phyloP scores from a whole-genome alignment of 2,329 filamentous ascomycete genomes.

The Macrophomina pseudophaseolina region DNA sequence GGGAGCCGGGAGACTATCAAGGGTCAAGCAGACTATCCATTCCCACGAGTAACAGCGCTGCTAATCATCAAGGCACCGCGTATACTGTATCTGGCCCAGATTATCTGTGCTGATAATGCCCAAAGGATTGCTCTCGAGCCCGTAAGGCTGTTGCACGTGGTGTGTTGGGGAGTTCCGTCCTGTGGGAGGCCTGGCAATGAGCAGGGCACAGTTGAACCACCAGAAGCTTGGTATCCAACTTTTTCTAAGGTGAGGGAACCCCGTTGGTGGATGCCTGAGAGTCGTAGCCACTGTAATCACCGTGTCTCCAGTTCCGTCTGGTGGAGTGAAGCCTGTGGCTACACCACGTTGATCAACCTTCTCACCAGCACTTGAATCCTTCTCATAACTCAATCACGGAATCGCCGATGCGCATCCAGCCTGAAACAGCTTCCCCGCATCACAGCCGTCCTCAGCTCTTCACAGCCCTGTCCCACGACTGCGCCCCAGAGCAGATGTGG shows the following conservation, averaged over 20 bases:
- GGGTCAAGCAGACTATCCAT: neutral
- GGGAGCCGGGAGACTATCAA: neutral
- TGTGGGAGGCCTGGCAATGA: neutral
- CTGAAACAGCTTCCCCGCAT: conserved; percentile 10
- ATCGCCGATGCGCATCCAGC: neutral
- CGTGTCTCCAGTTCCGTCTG: neutral
- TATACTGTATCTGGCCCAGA: neutral
- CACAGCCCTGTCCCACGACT: neutral
- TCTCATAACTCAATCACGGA: neutral
- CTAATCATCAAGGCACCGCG: neutral
- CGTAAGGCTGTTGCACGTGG: conserved; percentile 1
- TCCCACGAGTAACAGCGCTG: neutral
- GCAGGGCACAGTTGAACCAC: neutral
- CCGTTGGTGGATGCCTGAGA: neutral
- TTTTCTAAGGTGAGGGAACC: neutral
- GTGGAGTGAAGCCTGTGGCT: neutral
- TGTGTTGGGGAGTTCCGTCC: neutral
- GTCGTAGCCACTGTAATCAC: conserved; percentile 1
- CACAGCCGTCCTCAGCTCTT: neutral
- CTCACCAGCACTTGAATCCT: neutral
- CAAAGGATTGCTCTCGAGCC: neutral
- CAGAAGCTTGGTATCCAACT: neutral
- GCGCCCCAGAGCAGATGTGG: neutral
- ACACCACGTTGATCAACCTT: neutral
- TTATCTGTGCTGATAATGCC: neutral